Percentiles rank a stretch among this genome's conserved stretches.
phyloP scores from a whole-genome alignment of 208 protist species.

The Wallacemonas collosoma region DNA sequence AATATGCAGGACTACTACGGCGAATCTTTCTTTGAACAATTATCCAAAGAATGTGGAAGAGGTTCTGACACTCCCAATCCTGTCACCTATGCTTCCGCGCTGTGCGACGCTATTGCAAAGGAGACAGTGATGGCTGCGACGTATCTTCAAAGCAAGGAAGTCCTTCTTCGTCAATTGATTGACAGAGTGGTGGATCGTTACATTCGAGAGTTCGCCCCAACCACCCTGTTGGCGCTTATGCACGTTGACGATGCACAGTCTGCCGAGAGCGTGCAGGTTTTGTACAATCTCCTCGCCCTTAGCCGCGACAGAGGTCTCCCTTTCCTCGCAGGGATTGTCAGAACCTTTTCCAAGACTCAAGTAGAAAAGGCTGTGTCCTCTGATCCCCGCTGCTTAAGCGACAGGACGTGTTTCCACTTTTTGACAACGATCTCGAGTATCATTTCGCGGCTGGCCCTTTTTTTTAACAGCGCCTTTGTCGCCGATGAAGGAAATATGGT shows the following conservation, averaged over 20 bases:
- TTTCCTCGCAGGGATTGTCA: neutral
- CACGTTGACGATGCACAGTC: neutral
- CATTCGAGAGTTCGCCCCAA: constrained; percentile 8
- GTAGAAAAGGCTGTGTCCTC: constrained; percentile 10
- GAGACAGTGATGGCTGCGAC: constrained; percentile 27
- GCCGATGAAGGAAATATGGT: constrained; percentile 35
- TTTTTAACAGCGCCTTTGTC: constrained; percentile 20
- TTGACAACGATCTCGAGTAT: constrained; percentile 24
- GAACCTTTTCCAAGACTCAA: constrained; percentile 2
- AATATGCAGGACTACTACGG: constrained; percentile 36
- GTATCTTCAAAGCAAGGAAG: constrained; percentile 33
- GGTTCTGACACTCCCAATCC: constrained; percentile 13
- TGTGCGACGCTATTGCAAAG: constrained; percentile 26
- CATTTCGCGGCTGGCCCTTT: constrained; percentile 17
- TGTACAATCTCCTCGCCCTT: neutral
- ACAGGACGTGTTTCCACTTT: constrained; percentile 19
- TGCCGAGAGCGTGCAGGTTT: neutral
- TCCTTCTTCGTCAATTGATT: constrained; percentile 26
- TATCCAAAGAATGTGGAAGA: constrained; percentile 11
- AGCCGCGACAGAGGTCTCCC: constrained; percentile 4
- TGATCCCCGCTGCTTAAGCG: constrained; percentile 3
- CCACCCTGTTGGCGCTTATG: neutral
- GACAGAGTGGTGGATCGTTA: constrained; percentile 34
- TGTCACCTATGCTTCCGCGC: constrained; percentile 21
- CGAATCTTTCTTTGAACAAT: neutral